Base-by-base conservation (phyloP, 2,329 filamentous ascomycete genomes). In the Epichloe typhina region DNA sequence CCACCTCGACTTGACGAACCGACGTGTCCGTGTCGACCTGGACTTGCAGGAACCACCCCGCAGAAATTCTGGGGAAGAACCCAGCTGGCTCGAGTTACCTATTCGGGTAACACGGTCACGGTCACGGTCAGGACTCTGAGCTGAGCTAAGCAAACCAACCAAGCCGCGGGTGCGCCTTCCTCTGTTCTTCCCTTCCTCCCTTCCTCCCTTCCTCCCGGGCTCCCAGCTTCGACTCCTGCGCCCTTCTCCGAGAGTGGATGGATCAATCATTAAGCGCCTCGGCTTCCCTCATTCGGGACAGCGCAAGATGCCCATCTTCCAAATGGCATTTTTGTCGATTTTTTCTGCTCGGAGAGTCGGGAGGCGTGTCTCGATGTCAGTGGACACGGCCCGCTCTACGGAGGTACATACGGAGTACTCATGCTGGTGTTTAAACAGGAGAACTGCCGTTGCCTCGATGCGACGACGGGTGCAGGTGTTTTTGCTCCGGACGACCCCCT, bases 91-190 rank as follows among this genome's bases (percentile, higher is more conserved):
- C 52, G 52, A 49, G 26, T 53, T 53, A 36, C 52, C 49, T 23
- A 15, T 49, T 53, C 33, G 43, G 49, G 52, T 51, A 53, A 49
- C 40, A 53, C 52, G 49, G 46, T 26, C 8, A 53, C 52, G 49
- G 46, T 26, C 8, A 31, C 26, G 26, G 26, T 31, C 26, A 31
- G 26, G 26, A 8, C 26, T 31, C 26, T 31, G 8, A 31, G 26
- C 26, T 31, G 26, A 31, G 26, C 26, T 31, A 31, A 31, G 26
- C 26, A 31, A 31, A 31, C 26, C 7, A 31, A 8, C 26, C 26
- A 1, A 26, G 26, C 26, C 26, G 7, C 26, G 26, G 26, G 8
- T 8, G 26, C 7, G 2, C 26, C 26, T 8, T 31, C 8, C 26
- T 26, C 23, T 1, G 5, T 23, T 23, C 19, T 3, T 26, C 23